Evolutionary conservation across 2,329 filamentous ascomycete species (phyloP), one percentile per base, ranked within the genome.

Genomic region (Dothideomycetes sp.): DNA sequence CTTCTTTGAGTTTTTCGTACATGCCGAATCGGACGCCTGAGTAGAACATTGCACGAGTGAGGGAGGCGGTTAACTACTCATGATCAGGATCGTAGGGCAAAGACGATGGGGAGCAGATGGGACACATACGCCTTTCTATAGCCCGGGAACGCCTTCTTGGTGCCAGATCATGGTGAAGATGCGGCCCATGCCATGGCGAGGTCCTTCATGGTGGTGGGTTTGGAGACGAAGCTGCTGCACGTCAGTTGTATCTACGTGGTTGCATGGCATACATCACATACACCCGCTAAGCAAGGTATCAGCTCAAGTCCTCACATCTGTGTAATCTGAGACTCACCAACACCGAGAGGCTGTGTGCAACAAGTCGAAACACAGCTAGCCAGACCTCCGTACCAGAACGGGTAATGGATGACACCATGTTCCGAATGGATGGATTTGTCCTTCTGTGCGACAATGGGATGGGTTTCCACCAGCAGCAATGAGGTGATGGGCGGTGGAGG

Each of bases 391-490:
- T 40, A 50, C 35, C 44, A 50, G 45, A 47, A 49, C 19, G 48
- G 48, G 31, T 50, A 50, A 19, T 50, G 48, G 19, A 50, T 47
- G 29, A 47, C 48, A 27, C 48, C 48, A 44, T 49, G 48, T 30
- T 49, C 41, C n/a, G 46, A 38, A 19, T 47, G 46, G 14, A 50
- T 50, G 2, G 48, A 50, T 17, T 49, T 50, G 40, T 50, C 45
- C 36, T 50, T 50, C 18, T 50, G 41, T 29, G 48, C 33, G 10
- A 47, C 45, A 10, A 40, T 24, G 17, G 48, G 46, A 29, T 50
- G 43, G 9, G 41, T 37, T 16, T 43, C 41, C 17, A 46, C 39
- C 14, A 46, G 38, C 4, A 46, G 34, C 11, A 36, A 35, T 19
- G 43, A 37, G 10, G 41, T 42, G 31, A 45, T 45, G 3, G 40